These are phyloP conservation scores for Acacia crassicarpa DNA, from an alignment of 306 rosid genomes.

Conservation along the genomic window DNA sequence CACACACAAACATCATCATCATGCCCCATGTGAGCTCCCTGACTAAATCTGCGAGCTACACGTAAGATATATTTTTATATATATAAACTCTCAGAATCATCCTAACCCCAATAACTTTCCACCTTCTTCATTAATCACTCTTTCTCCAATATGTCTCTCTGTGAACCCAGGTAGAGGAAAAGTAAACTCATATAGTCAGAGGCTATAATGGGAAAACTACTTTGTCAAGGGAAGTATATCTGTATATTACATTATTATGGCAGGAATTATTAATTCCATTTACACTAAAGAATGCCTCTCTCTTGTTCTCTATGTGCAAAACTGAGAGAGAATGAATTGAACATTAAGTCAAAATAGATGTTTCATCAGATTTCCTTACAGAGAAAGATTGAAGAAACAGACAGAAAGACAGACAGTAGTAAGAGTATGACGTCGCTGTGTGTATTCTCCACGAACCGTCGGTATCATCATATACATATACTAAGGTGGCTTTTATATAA, in stretches of 20 bases:
- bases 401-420: background rate
- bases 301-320: slow-evolving; percentile 20
- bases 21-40: slow-evolving; percentile 29
- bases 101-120: background rate
- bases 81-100: background rate
- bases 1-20: background rate
- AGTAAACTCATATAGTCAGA: slow-evolving; percentile 8
- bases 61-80: too few species aligned
- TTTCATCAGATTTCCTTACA: slow-evolving; percentile 47
- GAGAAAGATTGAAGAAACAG: slow-evolving; percentile 37
- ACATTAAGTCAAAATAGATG: slow-evolving; percentile 46
- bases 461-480: slow-evolving; percentile 36
- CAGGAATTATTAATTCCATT: slow-evolving; percentile 43
- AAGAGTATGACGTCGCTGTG: slow-evolving; percentile 37
- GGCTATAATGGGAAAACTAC: slow-evolving; percentile 26
- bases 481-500: slow-evolving; percentile 35
- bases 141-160: background rate
- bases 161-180: slow-evolving; percentile 12
- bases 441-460: slow-evolving; percentile 60
- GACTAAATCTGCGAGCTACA: background rate
- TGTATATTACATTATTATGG: background rate
- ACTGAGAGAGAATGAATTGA: background rate
- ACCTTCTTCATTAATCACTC: slow-evolving; percentile 8
- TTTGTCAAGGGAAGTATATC: background rate
- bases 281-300: slow-evolving; percentile 31